These are phyloP conservation scores for Eutrema japonicum DNA, from an alignment of 345 rosid genomes.

Conservation along the genomic window DNA sequence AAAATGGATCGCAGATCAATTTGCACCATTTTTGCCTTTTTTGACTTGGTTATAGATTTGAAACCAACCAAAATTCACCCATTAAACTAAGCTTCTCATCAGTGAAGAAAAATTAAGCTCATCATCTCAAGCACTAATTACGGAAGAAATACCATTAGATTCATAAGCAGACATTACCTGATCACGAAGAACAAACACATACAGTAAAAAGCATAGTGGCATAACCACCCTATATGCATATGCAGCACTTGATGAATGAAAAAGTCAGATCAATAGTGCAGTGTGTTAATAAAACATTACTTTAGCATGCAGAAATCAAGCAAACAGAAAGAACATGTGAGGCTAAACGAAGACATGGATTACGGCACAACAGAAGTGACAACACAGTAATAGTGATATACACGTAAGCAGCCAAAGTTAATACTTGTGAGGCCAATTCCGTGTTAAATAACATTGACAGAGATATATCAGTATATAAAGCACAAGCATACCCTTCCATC, in stretches of 20 bases:
- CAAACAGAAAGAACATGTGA: slow-evolving; percentile 18
- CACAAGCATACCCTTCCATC: slow-evolving; percentile 79
- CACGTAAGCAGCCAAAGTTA: slow-evolving; percentile 4
- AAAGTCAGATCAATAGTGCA: slow-evolving; percentile 14
- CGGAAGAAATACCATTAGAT: slow-evolving; percentile 3
- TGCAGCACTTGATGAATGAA: slow-evolving; percentile 17
- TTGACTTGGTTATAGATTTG: slow-evolving; percentile 12
- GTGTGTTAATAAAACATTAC: slow-evolving; percentile 18
- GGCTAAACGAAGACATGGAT: slow-evolving; percentile 27
- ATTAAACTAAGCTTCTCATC: slow-evolving; percentile 23
- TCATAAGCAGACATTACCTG: slow-evolving; percentile 11
- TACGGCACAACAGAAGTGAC: slow-evolving; percentile 21
- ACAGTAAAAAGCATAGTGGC: slow-evolving; percentile 14
- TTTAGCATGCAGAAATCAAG: slow-evolving; percentile 23
- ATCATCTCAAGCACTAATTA: slow-evolving; percentile 3
- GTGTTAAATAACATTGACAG: slow-evolving; percentile 8
- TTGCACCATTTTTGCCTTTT: not conserved
- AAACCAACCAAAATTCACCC: slow-evolving; percentile 10
- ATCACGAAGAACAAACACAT: slow-evolving; percentile 14
- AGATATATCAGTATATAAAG: slow-evolving; percentile 28
- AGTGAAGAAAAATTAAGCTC: not conserved
- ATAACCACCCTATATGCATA: slow-evolving; percentile 7
- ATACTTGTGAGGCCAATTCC: not conserved
- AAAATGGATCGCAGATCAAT: not conserved
- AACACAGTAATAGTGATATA: slow-evolving; percentile 8